These are phyloP conservation scores for Cladosporium sp. DNA, from an alignment of 2,329 filamentous ascomycete genomes.

Conservation along the genomic window DNA sequence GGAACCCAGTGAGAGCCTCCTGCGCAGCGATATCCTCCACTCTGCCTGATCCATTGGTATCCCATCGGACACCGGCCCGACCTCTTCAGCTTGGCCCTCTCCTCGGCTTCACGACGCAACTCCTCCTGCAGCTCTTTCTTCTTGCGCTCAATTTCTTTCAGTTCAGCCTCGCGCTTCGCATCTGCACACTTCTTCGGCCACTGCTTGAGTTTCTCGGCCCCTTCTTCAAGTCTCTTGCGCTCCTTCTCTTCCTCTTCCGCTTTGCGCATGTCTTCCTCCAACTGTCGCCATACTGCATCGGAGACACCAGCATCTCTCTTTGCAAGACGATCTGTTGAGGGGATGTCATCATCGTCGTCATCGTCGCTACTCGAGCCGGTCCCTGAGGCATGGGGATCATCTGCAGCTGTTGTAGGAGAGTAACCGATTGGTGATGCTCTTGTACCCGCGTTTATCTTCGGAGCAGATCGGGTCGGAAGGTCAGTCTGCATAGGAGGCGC, in stretches of 20 bases:
- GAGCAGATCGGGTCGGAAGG: too few species aligned
- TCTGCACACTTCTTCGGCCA: slow-evolving; percentile 27
- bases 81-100: slow-evolving; percentile 50
- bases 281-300: slow-evolving; percentile 62
- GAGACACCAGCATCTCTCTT: slow-evolving; percentile 56
- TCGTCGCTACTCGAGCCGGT: neutral
- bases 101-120: slow-evolving; percentile 31
- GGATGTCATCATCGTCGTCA: neutral
- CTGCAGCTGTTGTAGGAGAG: too few species aligned
- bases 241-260: slow-evolving; percentile 37
- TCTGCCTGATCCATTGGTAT: slow-evolving; percentile 62
- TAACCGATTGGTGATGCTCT: too few species aligned
- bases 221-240: slow-evolving; percentile 32
- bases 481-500: neutral
- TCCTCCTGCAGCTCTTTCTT: slow-evolving; percentile 20
- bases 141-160: slow-evolving; percentile 24
- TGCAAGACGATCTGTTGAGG: neutral
- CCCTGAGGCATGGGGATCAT: neutral
- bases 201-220: slow-evolving; percentile 28
- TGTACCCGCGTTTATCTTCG: too few species aligned
- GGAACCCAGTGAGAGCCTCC: slow-evolving; percentile 60
- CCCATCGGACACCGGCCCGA: slow-evolving; percentile 60
- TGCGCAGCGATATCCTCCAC: slow-evolving; percentile 60
- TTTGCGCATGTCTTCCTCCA: slow-evolving; percentile 51
- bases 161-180: slow-evolving; percentile 20